phyloP scores from a whole-genome alignment of 2,329 filamentous ascomycete genomes.

The Neofusicoccum sp. region DNA sequence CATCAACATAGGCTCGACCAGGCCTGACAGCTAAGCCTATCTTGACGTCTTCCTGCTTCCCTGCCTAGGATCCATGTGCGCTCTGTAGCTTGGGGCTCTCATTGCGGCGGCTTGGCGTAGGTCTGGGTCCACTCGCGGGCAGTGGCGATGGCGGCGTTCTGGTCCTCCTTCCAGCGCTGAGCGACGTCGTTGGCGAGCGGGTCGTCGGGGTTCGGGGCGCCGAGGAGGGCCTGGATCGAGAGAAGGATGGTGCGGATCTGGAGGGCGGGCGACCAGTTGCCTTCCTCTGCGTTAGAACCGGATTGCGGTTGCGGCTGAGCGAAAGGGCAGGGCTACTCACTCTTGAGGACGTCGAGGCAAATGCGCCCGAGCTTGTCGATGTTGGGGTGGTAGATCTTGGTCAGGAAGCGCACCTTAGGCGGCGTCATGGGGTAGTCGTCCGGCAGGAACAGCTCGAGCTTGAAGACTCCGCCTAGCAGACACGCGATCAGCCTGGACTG shows the following conservation, averaged over 20 bases:
- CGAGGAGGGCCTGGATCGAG: conserved; percentile 93
- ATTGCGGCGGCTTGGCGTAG: conserved; percentile 57
- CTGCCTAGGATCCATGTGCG: background rate
- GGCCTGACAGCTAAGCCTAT: background rate
- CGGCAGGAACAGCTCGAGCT: conserved; percentile 93
- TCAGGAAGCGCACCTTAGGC: conserved; percentile 96
- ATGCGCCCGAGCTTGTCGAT: conserved; percentile 97
- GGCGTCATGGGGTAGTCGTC: conserved; percentile 99
- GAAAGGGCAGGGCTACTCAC: conserved; percentile 48
- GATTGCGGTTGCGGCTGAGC: conserved; percentile 17
- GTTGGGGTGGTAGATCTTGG: conserved; percentile 99
- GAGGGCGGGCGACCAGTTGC: conserved; percentile 97
- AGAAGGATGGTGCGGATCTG: conserved; percentile 98
- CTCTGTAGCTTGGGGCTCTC: background rate
- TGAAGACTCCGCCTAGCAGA: conserved; percentile 74
- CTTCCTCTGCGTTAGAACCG: conserved; percentile 45
- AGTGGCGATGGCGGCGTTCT: conserved; percentile 86
- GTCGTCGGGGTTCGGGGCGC: conserved; percentile 95
- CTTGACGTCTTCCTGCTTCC: background rate
- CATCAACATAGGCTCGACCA: background rate
- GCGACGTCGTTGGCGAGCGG: conserved; percentile 97
- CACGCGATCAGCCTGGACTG: conserved; percentile 3
- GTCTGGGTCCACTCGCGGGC: conserved; percentile 88
- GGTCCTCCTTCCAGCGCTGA: conserved; percentile 96
- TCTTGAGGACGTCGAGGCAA: conserved; percentile 95